A percentile compares a stretch with the other conserved stretches of the same genome.
phyloP scores from a whole-genome alignment of 106 monocot genomes.

The Posidonia australis region DNA sequence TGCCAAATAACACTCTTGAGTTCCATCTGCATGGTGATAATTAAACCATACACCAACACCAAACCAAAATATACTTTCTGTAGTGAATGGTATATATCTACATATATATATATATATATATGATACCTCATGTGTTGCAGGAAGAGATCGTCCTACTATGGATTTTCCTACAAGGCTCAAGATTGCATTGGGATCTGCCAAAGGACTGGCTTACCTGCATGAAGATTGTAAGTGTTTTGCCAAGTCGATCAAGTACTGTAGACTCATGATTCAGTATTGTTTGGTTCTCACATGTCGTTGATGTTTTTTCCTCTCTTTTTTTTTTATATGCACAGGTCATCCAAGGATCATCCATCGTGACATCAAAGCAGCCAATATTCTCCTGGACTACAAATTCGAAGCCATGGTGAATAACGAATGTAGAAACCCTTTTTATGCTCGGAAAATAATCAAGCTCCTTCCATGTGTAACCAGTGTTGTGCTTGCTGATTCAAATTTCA shows the following conservation, averaged over 20 bases:
- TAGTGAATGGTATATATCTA: no score
- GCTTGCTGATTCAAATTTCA: neutral
- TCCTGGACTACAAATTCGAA: constrained; percentile 68
- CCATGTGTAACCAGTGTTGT: no score
- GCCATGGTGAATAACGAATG: constrained; percentile 52
- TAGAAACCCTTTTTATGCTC: neutral
- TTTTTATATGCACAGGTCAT: constrained; percentile 34
- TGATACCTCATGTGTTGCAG: constrained; percentile 25
- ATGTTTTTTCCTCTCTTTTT: no score
- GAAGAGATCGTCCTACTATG: constrained; percentile 45
- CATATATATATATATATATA: neutral
- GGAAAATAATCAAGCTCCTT: no score
- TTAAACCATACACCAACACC: neutral
- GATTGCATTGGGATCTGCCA: constrained; percentile 84
- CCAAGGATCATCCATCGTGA: constrained; percentile 86
- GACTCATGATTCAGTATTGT: no score
- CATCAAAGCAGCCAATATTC: constrained; percentile 73
- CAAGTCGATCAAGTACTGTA: no score
- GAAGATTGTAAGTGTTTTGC: constrained; percentile 91
- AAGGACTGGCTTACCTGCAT: constrained; percentile 85
- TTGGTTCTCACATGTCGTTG: no score
- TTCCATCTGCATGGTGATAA: constrained; percentile 53
- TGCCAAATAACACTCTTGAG: constrained; percentile 75
- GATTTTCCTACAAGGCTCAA: constrained; percentile 69
- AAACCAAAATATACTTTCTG: no score